A percentile compares a stretch with the other conserved stretches of the same genome.
Evolutionary conservation across 2,329 filamentous ascomycete species (phyloP).

Genomic region (Trichoderma sp.): DNA sequence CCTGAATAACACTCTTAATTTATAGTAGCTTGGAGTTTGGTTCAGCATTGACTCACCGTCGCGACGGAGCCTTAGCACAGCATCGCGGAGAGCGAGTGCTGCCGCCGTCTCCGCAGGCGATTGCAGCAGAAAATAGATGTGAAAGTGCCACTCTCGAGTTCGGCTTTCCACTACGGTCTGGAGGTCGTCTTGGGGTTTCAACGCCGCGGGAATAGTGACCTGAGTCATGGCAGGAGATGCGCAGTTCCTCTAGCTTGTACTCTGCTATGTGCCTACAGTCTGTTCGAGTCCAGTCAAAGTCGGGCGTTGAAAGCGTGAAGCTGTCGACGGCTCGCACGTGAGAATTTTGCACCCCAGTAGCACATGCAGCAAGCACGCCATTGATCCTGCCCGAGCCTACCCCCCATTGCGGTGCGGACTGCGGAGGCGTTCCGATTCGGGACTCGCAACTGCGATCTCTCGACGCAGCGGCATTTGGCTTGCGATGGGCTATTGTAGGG

Average conservation of each 20-base stretch:
- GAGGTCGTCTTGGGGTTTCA: constrained; percentile 35
- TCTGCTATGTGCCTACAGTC: no score
- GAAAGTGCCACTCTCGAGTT: constrained; percentile 41
- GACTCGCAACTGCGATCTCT: no score
- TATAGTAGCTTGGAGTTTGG: background rate
- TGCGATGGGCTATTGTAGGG: no score
- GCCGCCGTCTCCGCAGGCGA: constrained; percentile 39
- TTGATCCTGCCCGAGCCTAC: no score
- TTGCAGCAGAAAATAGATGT: constrained; percentile 42
- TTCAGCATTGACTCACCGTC: constrained; percentile 33
- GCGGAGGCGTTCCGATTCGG: no score
- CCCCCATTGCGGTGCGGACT: no score
- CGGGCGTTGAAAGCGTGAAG: no score
- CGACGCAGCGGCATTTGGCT: no score
- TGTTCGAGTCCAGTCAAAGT: no score
- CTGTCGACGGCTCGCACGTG: no score
- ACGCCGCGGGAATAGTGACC: constrained; percentile 29
- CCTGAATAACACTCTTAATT: constrained; percentile 31
- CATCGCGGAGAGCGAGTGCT: constrained; percentile 40
- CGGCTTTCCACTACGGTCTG: constrained; percentile 38
- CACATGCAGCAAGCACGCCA: no score
- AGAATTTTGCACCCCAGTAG: no score
- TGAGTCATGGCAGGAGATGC: constrained; percentile 14
- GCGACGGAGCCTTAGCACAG: constrained; percentile 39
- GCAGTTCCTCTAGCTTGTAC: background rate